phyloP scores from a whole-genome alignment of 1,139 yeast species.

The Nakaseomyces uthaithaninus region DNA sequence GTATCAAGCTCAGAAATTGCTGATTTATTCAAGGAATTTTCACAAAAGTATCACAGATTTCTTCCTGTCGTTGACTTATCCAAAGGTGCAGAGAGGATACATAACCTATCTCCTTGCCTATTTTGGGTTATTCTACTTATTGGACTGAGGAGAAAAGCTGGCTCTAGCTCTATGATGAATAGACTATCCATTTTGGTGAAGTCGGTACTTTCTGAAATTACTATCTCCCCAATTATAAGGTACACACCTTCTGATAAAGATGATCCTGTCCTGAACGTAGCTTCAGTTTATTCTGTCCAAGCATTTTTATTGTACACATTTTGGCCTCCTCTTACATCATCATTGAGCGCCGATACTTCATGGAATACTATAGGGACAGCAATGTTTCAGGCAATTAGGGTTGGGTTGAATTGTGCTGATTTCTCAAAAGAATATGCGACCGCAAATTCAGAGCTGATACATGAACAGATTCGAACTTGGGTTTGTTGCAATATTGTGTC shows the following conservation, averaged over 20 bases:
- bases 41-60: constrained; percentile 67
- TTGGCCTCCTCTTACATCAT: constrained; percentile 95
- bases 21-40: constrained; percentile 63
- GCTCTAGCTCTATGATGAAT: constrained; percentile 38
- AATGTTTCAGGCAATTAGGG: constrained; percentile 79
- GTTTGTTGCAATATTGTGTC: constrained; percentile 84
- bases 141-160: constrained; percentile 48
- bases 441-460: constrained; percentile 41
- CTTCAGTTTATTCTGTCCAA: constrained; percentile 92
- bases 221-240: constrained; percentile 82
- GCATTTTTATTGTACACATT: constrained; percentile 80
- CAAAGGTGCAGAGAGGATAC: constrained; percentile 75
- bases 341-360: constrained; percentile 88
- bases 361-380: constrained; percentile 95
- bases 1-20: constrained; percentile 54
- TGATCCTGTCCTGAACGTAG: constrained; percentile 75
- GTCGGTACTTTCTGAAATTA: constrained; percentile 72
- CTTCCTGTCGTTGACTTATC: constrained; percentile 78
- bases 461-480: constrained; percentile 87
- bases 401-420: constrained; percentile 80
- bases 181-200: constrained; percentile 63
- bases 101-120: constrained; percentile 71
- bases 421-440: constrained; percentile 46
- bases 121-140: constrained; percentile 93
- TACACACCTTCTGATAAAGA: constrained; percentile 68